phyloP scores from a whole-genome alignment of 108 stramenopile species.

The Hondaea fermentalgiana region DNA sequence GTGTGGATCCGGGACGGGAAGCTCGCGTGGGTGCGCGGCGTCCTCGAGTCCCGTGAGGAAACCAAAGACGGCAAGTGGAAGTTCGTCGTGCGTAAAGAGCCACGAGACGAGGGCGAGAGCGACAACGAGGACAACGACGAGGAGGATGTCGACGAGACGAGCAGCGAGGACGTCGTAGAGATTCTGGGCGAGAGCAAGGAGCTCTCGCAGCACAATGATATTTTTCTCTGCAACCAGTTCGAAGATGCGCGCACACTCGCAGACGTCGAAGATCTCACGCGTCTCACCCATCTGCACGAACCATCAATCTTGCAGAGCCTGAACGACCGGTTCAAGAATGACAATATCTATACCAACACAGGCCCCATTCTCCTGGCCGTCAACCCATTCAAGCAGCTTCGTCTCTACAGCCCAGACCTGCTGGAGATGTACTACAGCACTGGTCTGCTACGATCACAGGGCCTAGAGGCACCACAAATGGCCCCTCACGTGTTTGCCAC shows the following conservation, averaged over 20 bases:
- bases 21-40: background rate
- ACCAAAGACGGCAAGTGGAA: background rate
- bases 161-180: background rate
- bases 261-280: slow-evolving; percentile 71
- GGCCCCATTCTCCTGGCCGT: slow-evolving; percentile 57
- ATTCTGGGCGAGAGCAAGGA: background rate
- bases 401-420: slow-evolving; percentile 37
- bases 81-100: background rate
- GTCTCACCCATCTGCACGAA: slow-evolving; percentile 92
- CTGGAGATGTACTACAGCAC: slow-evolving; percentile 41
- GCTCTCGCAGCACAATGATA: background rate
- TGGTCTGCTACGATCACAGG: slow-evolving; percentile 27
- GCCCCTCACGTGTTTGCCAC: slow-evolving; percentile 88
- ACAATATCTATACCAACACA: slow-evolving; percentile 46
- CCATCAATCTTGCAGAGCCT: slow-evolving; percentile 92
- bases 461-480: slow-evolving; percentile 26
- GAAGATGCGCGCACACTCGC: slow-evolving; percentile 7
- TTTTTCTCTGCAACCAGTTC: background rate
- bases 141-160: background rate
- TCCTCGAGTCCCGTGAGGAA: background rate
- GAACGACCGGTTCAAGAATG: slow-evolving; percentile 62
- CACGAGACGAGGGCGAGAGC: background rate
- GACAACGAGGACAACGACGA: background rate
- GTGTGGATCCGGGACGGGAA: background rate
- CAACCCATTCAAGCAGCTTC: slow-evolving; percentile 54